Evolutionary conservation across 192 early-diverging fungal genomes (phyloP).

Genomic region (Gonapodya prolifera): DNA sequence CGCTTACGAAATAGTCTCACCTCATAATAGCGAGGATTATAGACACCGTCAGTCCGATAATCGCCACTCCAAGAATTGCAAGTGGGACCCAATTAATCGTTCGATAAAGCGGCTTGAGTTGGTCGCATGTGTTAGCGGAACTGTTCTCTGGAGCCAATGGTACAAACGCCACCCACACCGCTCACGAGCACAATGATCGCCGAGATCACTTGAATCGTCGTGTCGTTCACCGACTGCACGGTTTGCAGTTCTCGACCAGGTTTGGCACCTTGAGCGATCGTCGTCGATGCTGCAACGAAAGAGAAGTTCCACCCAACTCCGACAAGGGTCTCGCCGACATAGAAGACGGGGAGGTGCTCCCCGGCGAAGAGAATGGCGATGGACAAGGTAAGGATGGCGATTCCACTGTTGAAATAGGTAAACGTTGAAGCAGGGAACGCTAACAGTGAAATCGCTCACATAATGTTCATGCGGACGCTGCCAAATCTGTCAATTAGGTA

Average conservation of each 20-base stretch:
- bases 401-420: background rate
- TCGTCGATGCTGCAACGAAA: background rate
- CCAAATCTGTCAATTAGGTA: background rate
- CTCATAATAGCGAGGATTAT: background rate
- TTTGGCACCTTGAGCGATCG: background rate
- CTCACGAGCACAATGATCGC: background rate
- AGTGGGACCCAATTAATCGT: background rate
- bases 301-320: constrained; percentile 5
- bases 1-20: too few relatives aligned
- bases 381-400: background rate
- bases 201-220: background rate
- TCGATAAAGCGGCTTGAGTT: background rate
- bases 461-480: background rate
- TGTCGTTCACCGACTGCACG: background rate
- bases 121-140: too few relatives aligned
- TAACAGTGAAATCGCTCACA: background rate
- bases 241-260: constrained; percentile 1
- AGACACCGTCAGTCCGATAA: background rate
- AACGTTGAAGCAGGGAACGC: background rate
- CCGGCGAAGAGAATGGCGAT: background rate
- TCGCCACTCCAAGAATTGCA: background rate
- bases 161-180: too few relatives aligned
- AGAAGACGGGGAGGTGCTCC: background rate
- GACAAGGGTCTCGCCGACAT: constrained; percentile 4
- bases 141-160: too few relatives aligned